These are phyloP conservation scores for Colletotrichum ledebouriae DNA, from an alignment of 2,329 filamentous ascomycete species.

Conservation along the genomic window DNA sequence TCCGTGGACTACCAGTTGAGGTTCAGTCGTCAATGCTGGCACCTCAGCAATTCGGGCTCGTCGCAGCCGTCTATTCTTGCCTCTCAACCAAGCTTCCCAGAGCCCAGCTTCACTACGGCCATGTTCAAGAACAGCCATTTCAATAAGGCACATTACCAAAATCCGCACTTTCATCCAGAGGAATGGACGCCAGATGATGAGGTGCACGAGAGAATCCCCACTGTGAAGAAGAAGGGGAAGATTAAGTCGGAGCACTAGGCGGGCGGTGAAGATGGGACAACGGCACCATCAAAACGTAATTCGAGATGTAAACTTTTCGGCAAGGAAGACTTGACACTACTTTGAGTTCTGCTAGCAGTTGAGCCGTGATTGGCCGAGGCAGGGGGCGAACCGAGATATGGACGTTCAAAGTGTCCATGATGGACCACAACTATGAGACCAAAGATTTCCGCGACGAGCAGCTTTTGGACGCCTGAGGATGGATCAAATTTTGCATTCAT, in stretches of 20 bases:
- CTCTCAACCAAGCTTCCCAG: conserved; percentile 48
- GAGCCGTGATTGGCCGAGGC: too few relatives aligned
- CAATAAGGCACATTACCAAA: conserved; percentile 76
- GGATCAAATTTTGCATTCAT: conserved; percentile 14
- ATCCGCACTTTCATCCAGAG: conserved; percentile 65
- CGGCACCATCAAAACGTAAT: conserved; percentile 24
- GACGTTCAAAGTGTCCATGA: too few relatives aligned
- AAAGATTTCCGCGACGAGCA: not conserved
- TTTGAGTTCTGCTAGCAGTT: too few relatives aligned
- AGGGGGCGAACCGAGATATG: too few relatives aligned
- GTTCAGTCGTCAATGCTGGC: conserved; percentile 68
- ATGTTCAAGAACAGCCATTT: conserved; percentile 77
- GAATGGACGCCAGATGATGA: conserved; percentile 60
- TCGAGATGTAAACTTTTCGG: not conserved
- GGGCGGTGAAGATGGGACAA: conserved; percentile 17
- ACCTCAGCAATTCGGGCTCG: conserved; percentile 55
- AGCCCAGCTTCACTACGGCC: conserved; percentile 66
- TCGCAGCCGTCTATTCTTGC: conserved; percentile 44
- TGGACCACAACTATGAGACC: not conserved
- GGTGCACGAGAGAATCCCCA: conserved; percentile 26
- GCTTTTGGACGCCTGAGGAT: not conserved
- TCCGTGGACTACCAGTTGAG: conserved; percentile 55
- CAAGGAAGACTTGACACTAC: too few relatives aligned
- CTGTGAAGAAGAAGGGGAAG: conserved; percentile 37
- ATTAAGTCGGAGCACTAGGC: conserved; percentile 30